Base-by-base conservation (phyloP, 805 yeast genomes). In the Pichia cabralensis region DNA sequence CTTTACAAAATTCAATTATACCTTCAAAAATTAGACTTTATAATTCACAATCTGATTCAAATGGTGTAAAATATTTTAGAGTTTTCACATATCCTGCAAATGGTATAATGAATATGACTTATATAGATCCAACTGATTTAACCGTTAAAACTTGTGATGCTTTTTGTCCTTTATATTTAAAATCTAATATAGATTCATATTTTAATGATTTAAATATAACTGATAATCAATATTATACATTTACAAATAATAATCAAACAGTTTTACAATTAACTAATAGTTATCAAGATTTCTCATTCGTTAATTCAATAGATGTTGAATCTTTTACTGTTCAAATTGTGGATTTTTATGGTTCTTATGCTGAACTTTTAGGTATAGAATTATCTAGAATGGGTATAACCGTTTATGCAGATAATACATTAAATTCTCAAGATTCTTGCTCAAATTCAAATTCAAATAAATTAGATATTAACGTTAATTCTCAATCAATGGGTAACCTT, bases 31-130 rank as follows among this genome's bases (percentile, higher is more conserved):
- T 84, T 11, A 62, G 96, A 35, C 50, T 92, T 4, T 81, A 73
- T 53, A 76, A 83, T 42, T 74, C 89, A 0, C 59, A 62, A 8
- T 63, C 61, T 24, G 40, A 39, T 18, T 21, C 28, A 13, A 56
- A 62, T 20, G 74, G 77, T 11, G 68, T 76, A 6, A 65, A 76
- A 31, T 39, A 67, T 7, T 92, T 88, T 53, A 69, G 96, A 48
- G 61, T 92, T 6, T 61, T 80, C 26, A 76, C 95, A 0, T 59
- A 69, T 35, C 96, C 96, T 1, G 68, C 86, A 10, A 70, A 77
- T 45, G 84, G 96, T 44, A 89, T 89, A 41, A 82, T 92, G 95
- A 92, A 92, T 53, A 55, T 92, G 43, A 75, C 94, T 0, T 92
- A 86, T 49, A 61, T 81, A 16, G 89, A 89, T 50, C 94, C 95